Conservation (phyloP, 768 basidiomycete species). For the Boletus sp. region DNA sequence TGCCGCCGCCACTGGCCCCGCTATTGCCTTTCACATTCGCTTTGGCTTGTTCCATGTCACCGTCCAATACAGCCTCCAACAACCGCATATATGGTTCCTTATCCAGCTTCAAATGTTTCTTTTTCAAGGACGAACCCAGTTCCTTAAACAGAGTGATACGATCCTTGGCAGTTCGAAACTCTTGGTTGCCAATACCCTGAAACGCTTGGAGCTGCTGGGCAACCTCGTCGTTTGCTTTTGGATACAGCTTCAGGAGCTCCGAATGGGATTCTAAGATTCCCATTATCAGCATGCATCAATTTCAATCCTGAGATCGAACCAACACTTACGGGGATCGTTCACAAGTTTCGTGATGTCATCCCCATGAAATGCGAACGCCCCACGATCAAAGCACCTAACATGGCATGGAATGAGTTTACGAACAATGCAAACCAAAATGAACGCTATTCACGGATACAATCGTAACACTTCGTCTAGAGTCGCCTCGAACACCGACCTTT, state of each 20-base stretch:
- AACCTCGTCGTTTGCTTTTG: constrained; percentile 8
- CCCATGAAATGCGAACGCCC: constrained; percentile 2
- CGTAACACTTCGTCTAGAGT: constrained; percentile 21
- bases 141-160: constrained; percentile 13
- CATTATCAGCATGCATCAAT: too few species aligned
- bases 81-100: background rate
- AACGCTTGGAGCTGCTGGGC: background rate
- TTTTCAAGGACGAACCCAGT: background rate
- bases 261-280: constrained; percentile 11
- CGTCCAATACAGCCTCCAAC: constrained; percentile 4
- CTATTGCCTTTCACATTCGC: background rate
- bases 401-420: background rate
- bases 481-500: constrained; percentile 24
- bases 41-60: constrained; percentile 3
- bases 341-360: background rate
- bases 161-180: constrained; percentile 14
- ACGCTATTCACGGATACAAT: constrained; percentile 24
- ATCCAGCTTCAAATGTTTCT: background rate
- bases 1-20: background rate
- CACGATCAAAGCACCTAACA: constrained; percentile 18
- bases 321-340: constrained; percentile 3
- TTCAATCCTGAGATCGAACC: background rate
- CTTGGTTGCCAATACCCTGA: constrained; percentile 3
- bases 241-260: constrained; percentile 3
- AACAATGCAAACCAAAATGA: background rate